Evolutionary conservation across 352 stramenopile species (phyloP).

Genomic region (Halophytophthora batemanensis): DNA sequence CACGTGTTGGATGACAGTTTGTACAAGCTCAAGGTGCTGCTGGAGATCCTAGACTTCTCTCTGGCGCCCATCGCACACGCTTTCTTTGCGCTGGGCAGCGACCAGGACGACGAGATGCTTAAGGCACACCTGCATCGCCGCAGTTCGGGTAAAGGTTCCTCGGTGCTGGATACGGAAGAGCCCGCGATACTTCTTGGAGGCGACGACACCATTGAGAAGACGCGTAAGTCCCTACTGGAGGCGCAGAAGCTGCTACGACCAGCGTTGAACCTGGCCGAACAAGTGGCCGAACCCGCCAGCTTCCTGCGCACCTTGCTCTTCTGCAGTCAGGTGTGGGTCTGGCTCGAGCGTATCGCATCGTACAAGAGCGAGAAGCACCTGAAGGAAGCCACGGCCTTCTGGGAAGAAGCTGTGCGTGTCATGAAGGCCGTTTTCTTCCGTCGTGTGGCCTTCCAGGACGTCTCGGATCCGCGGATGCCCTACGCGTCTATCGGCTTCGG

Average conservation of each 20-base stretch:
- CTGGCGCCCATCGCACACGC: slow-evolving; percentile 60
- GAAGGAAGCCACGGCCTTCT: slow-evolving; percentile 74
- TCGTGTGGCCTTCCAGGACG: slow-evolving; percentile 65
- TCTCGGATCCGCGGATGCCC: slow-evolving; percentile 24
- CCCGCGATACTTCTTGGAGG: slow-evolving; percentile 12
- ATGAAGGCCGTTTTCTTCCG: slow-evolving; percentile 79
- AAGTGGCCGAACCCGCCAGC: slow-evolving; percentile 53
- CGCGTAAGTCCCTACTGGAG: slow-evolving; percentile 55
- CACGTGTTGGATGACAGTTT: slow-evolving; percentile 62
- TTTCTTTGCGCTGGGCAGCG: slow-evolving; percentile 74
- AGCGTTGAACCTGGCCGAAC: slow-evolving; percentile 59
- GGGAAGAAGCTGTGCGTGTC: slow-evolving; percentile 73
- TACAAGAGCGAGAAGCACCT: slow-evolving; percentile 78
- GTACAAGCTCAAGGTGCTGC: slow-evolving; percentile 73
- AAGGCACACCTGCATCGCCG: slow-evolving; percentile 32
- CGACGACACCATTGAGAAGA: slow-evolving; percentile 60
- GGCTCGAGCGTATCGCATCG: slow-evolving; percentile 67
- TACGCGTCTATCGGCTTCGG: slow-evolving; percentile 25
- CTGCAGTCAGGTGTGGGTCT: slow-evolving; percentile 73
- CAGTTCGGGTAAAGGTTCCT: slow-evolving; percentile 25
- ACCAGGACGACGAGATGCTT: slow-evolving; percentile 62
- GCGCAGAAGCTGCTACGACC: slow-evolving; percentile 64
- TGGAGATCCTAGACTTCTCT: slow-evolving; percentile 66
- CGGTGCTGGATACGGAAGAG: slow-evolving; percentile 20
- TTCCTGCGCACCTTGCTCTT: slow-evolving; percentile 62